Base-by-base conservation (phyloP, 495 filamentous ascomycete species). In the Aspergillus wentii region DNA sequence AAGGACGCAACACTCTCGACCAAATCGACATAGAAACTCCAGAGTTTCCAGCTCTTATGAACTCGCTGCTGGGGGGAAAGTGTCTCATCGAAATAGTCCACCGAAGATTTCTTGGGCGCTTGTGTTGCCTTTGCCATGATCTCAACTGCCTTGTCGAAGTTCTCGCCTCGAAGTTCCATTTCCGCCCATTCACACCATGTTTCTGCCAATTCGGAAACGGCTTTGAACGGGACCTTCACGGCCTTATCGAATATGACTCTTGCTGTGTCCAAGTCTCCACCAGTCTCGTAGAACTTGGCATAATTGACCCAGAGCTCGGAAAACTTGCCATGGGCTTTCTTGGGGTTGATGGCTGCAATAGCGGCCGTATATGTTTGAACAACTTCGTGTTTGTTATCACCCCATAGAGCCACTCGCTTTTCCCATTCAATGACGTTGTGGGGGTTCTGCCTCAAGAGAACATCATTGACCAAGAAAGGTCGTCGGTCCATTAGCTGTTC, bases 101-200 rank as follows among this genome's bases (percentile, higher is more conserved):
- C 92, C 1, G 79, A 94, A 13, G 89, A 95, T 43, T 86, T 75
- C 64, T 96, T 97, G 1, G 92, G 90, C 11, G 92, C 88, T 60
- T 94, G 88, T 9, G 90, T 91, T 9, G 92, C 92, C 58, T 95
- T 96, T 15, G 87, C 86, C 92, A 97, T 96, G 59, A 99, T 86
- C 38, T 82, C 80, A 38, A 96, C 85, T 9, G 92, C 94, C 43
- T 82, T 79, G 56, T 99, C 92, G 50, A 97, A 95, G 59, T 97
- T 92, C 51, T 99, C 88, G 43, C 85, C 85, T 17, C 94, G 84
- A 18, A 97, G 72, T 56, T 99, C 92, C 85, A 99, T 85, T 60
- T 97, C 91, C 8, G 92, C 90, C 89, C 89, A 97, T 66, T 95
- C 89, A 46, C 90, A 91, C 94, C 94, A 99, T 72, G 88, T 94